These are phyloP conservation scores for Colletotrichum karsti DNA, from an alignment of 2,329 filamentous ascomycete genomes.

Conservation along the genomic window DNA sequence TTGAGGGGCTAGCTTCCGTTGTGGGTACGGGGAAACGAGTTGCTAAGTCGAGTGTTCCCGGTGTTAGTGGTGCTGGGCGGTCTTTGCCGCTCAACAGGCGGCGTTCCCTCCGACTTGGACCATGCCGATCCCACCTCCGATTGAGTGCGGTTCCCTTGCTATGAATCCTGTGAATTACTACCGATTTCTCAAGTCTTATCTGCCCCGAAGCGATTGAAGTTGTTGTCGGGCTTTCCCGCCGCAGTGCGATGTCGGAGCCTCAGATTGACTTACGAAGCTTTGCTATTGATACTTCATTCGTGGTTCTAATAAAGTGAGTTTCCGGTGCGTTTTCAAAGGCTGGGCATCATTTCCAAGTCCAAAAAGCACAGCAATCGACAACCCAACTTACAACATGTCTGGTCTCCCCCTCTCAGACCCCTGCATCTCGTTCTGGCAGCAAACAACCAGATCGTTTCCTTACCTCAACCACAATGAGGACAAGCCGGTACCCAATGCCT, in stretches of 20 bases:
- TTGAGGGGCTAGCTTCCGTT: not conserved
- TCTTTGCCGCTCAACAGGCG: not conserved
- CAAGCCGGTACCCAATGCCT: conserved; percentile 36
- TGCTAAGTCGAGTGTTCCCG: not conserved
- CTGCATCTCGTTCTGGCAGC: conserved; percentile 43
- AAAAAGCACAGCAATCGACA: not conserved
- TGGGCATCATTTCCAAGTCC: not conserved
- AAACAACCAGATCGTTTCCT: conserved; percentile 50
- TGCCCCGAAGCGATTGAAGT: no score
- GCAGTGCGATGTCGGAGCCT: conserved; percentile 50
- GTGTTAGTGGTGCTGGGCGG: not conserved
- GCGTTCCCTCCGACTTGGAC: not conserved
- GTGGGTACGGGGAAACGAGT: conserved; percentile 5
- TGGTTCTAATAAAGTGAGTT: not conserved
- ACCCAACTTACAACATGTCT: not conserved
- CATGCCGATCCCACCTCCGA: not conserved
- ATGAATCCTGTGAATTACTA: no score
- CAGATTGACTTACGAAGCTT: conserved; percentile 41
- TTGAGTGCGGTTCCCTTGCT: not conserved
- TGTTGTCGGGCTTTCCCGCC: conserved; percentile 41
- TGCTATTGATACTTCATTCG: no score
- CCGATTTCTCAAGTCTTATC: no score
- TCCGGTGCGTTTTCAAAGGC: no score
- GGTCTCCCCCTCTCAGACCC: not conserved
- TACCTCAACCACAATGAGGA: conserved; percentile 48